Base-by-base conservation (phyloP, 768 basidiomycete species). In the Termitomyces sp. region DNA sequence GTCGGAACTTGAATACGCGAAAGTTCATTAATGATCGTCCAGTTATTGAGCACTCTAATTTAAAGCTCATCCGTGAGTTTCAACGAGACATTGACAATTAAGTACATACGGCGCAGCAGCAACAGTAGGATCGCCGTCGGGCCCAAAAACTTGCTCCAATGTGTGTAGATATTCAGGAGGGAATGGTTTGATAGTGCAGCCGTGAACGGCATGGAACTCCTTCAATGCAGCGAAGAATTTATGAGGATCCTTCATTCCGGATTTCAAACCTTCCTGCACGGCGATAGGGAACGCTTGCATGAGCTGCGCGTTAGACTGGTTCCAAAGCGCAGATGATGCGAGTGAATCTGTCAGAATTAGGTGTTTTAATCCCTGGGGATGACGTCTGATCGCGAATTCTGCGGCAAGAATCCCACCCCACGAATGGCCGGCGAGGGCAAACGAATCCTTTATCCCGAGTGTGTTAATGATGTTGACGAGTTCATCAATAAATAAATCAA, bases 391-490 rank as follows among this genome's bases (percentile, higher is more conserved):
- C 7, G 66, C 79, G 53, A 77, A 81, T 43, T 80, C 75, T 5
- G 72, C 63, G 0, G 72, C 82, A 9, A 86, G 72, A 71, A 83
- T 83, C 1, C 79, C 83, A 12, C 85, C 60, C 84, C 84, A 85
- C 5, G 82, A 84, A 52, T 86, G 85, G 0, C 86, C 86, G 1
- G 79, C 63, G 1, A 86, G 66, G 63, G 79, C 74, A 66, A 78
- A 86, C n/a, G 67, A 63, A 5, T 69, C 65, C 9, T 67, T 47
- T 60, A 85, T 76, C 0, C 71, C 74, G 20, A 86, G 71, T 25
- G 80, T 64, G 4, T 64, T 49, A 29, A 86, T 56, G 9, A 86
- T 63, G 56, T 83, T 84, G 32, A 76, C 74, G 38, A 87, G 79
- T 72, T 87, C 82, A 46, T 79, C 79, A 57, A 82, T 67, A 72